Evolutionary conservation across 2,329 filamentous ascomycete genomes (phyloP), one percentile per base, ranked within the genome.

Genomic region (Trichoderma asperellum): DNA sequence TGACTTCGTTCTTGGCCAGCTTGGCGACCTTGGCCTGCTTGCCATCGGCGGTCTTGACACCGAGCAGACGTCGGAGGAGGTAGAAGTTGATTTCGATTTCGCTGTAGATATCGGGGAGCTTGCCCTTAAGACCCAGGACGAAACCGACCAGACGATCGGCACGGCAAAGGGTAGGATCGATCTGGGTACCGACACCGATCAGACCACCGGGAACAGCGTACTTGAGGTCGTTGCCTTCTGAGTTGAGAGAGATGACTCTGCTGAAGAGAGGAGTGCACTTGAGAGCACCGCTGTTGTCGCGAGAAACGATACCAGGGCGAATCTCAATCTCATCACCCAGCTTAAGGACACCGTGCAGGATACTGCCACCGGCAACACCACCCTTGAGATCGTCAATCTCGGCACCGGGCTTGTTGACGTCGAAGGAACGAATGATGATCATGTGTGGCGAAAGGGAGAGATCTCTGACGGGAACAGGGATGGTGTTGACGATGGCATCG

Each of bases 31-130:
- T 99, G 78, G 95, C 95, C 84, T 98, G 96, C 87, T 99, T 99
- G 80, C 96, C 96, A 75, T 99, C 96, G 72, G 95, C 94, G 58
- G 96, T 97, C 85, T 96, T 94, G 77, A 99, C 96, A 89, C 96
- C 96, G 69, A 99, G 89, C 72, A 99, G 87, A 76, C 96, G 89
- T 76, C 95, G 92, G 72, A 99, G 91, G 71, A 99, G 88, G 88
- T 98, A 99, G 87, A 98, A 99, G 88, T 98, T 98, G 82, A 97
- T 94, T 84, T 99, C 96, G 71, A 99, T 91, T 83, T 99, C 96
- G 75, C 91, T 96, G 86, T 98, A 99, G 81, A 99, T 98, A 79
- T 96, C 93, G 61, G 96, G 96, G 29, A 99, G 89, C 76, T 91
- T 90, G 74, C 96, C 96, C 83, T 94, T 94, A 76, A 97, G 91